Evolutionary conservation across 805 yeast species (phyloP), one percentile per base, ranked within the genome.

Genomic region (Kazachstania bromeliacearum): DNA sequence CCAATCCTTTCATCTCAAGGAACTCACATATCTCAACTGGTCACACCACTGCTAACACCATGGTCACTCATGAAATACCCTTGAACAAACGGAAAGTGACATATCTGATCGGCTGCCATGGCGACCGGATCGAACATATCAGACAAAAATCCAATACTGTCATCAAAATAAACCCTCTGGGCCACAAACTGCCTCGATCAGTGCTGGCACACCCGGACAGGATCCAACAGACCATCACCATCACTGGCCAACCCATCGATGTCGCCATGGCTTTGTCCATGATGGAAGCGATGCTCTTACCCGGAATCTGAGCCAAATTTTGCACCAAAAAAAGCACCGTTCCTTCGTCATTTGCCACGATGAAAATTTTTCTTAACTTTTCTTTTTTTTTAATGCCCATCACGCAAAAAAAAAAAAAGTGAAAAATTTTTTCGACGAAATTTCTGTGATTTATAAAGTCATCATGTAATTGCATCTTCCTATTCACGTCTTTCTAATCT

Each of bases 161-260:
- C 7, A 59, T 71, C 26, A 64, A 65, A 35, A 60, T 70, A 4
- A 43, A 65, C 9, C 68, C 68, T 0, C 36, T 62, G 9, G 40
- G 50, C 6, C 37, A 33, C 4, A 38, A 28, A 16, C 29, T 46
- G 13, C 46, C 46, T n/a, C 29, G 28, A 0, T 34, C 26, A 7
- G 42, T 43, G 14, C 35, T 41, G 13, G 28, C 34, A 28, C 37
- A 46, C 31, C 50, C 53, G 1, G 32, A 31, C 2, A 22, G 34
- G 7, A 34, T 43, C 5, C 16, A 29, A 1, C 67, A 63, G 43
- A 49, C 44, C 18, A 36, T 63, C n/a, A 42, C 54, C 9, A 33
- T 64, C 4, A 53, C 55, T 6, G 68, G 69, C 2, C 44, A 43
- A 3, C 26, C 12, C 12, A 7, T 13, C 15, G 15, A 9, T 17